Percentiles rank a stretch among this genome's conserved stretches.
Evolutionary conservation across 2,329 filamentous ascomycete species (phyloP).

Genomic region (Emmonsiellopsis sp.): DNA sequence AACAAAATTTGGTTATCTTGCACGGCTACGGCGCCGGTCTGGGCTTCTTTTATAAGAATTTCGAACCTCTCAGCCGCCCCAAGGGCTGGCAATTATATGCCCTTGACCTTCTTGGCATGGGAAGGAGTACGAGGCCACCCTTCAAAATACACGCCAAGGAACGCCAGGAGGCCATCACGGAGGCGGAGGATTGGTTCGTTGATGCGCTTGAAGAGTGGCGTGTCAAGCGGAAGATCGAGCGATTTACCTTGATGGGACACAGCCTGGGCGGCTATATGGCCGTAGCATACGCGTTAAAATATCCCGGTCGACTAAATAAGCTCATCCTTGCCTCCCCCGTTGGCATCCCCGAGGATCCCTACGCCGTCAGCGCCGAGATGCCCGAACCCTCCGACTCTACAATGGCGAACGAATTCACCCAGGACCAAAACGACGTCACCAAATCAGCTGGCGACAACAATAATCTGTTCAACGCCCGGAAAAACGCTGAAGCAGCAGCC

Average conservation of each 20-base stretch:
- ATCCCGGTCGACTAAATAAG: constrained; percentile 89
- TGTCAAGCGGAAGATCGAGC: constrained; percentile 74
- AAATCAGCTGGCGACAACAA: constrained; percentile 29
- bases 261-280: constrained; percentile 92
- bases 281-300: constrained; percentile 90
- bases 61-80: constrained; percentile 71
- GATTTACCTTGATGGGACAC: constrained; percentile 88
- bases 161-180: constrained; percentile 66
- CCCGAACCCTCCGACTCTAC: constrained; percentile 67
- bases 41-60: constrained; percentile 98
- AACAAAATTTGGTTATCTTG: constrained; percentile 87
- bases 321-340: constrained; percentile 91
- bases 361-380: constrained; percentile 70
- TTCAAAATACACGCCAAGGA: constrained; percentile 83
- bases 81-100: constrained; percentile 84
- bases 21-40: constrained; percentile 95
- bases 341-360: constrained; percentile 88
- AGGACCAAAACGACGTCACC: constrained; percentile 52
- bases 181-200: constrained; percentile 93
- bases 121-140: constrained; percentile 69
- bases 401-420: constrained; percentile 66
- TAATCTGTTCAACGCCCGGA: constrained; percentile 44
- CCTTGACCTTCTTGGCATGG: constrained; percentile 92
- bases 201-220: constrained; percentile 97
- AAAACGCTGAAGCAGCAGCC: constrained; percentile 24